Base-by-base conservation (phyloP, 306 rosid genomes). In the apple (Malus domestica) region DNA sequence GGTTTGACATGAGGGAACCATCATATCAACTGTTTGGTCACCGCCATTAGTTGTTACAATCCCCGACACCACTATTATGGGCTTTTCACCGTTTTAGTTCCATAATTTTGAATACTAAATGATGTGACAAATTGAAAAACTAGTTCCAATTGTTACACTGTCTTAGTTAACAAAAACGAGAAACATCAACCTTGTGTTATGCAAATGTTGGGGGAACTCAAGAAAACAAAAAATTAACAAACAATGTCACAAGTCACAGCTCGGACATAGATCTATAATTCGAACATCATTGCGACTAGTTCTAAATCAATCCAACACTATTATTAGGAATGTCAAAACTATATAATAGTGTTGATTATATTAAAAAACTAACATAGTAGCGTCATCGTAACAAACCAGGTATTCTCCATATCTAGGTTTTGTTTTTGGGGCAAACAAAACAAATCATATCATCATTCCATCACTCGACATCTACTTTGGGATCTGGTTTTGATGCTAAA, bases 11-110 rank as follows among this genome's bases (percentile, higher is more conserved):
- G 64, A 78, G 40, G 97, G 96, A 61, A 92, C 85, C 80, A 92
- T 80, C 82, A 85, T 81, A 59, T 94, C 95, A 64, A 90, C 84
- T 71, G 85, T 86, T 83, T 90, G 95, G 79, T 89, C 88, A 35
- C 79, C 66, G 38, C 83, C 82, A 72, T 87, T 82, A 18, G 80
- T 76, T 59, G 79, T 83, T 72, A 94, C 88, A 67, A 86, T 90
- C 78, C 96, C 98, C 13, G 95, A 89, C 65, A 88, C 81, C 82
- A 94, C 77, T 20, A 87, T 83, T 52, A 29, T 86, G 12, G 85
- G 85, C 65, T 85, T 88, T 75, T 45, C 4, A 45, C 51, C 4
- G 1, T 45, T 45, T 45, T 45, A 11, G 15, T 45, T 11, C 1
- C 51, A 45, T 0, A 59, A 0, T 23, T 4, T 10, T 23, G 25